Percentiles rank a stretch among this genome's conserved stretches.
phyloP scores from a whole-genome alignment of 371 early-diverging fungal species.

The Mortierella sp. region DNA sequence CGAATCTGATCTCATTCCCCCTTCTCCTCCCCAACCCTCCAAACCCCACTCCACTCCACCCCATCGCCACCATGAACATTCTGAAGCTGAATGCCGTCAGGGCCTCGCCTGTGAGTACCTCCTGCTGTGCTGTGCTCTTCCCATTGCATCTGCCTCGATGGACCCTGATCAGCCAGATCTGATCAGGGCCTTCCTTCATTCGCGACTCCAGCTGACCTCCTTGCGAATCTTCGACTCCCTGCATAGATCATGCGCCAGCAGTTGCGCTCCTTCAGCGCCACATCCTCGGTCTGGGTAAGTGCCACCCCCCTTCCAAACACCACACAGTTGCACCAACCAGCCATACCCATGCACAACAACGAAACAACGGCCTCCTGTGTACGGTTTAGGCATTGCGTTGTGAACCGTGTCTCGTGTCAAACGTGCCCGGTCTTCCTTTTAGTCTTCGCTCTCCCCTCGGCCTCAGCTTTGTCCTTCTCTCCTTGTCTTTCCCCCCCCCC shows the following conservation, averaged over 20 bases:
- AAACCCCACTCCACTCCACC: no score
- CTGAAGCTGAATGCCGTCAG: slow-evolving; percentile 52
- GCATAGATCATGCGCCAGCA: slow-evolving; percentile 54
- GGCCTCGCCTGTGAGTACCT: slow-evolving; percentile 43
- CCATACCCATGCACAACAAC: no score
- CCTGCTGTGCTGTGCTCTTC: neutral
- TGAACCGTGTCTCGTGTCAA: no score
- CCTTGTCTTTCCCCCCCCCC: neutral
- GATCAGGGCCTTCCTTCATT: no score
- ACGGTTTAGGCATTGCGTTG: no score
- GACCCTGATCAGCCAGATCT: neutral
- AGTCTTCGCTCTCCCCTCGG: no score
- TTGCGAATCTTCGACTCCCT: neutral
- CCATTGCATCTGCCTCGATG: no score
- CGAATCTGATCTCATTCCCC: slow-evolving; percentile 1
- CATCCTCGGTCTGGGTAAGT: slow-evolving; percentile 52
- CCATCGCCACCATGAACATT: slow-evolving; percentile 43
- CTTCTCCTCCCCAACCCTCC: slow-evolving; percentile 2
- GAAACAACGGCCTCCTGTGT: no score
- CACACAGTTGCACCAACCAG: no score
- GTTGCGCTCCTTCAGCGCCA: slow-evolving; percentile 52
- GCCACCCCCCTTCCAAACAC: no score
- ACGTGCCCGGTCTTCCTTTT: no score
- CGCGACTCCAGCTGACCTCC: no score
- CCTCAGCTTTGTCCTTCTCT: neutral